Evolutionary conservation across 2,329 filamentous ascomycete genomes (phyloP).

Genomic region (Zymoseptoria tritici): DNA sequence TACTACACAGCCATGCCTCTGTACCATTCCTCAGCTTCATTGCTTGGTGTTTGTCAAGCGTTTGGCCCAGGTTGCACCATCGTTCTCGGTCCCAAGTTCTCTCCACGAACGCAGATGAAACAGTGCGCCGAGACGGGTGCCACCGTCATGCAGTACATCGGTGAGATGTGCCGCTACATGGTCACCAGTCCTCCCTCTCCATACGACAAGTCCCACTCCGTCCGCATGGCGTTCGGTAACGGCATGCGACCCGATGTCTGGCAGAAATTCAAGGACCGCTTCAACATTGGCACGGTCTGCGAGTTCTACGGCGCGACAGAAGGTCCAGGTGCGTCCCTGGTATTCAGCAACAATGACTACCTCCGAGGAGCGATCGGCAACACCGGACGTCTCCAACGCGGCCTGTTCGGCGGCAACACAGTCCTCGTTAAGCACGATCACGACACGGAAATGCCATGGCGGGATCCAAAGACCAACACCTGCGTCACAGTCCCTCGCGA

Average conservation of each 20-base stretch:
- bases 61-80: slow-evolving; percentile 53
- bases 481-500: slow-evolving; percentile 54
- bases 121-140: slow-evolving; percentile 64
- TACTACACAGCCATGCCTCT: slow-evolving; percentile 86
- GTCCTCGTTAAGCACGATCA: slow-evolving; percentile 64
- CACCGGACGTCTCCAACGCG: slow-evolving; percentile 54
- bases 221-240: slow-evolving; percentile 76
- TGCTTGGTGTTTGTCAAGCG: slow-evolving; percentile 60
- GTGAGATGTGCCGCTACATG: slow-evolving; percentile 78
- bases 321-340: slow-evolving; percentile 62
- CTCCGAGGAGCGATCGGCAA: slow-evolving; percentile 71
- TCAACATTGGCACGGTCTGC: slow-evolving; percentile 29
- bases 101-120: slow-evolving; percentile 66
- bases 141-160: slow-evolving; percentile 78
- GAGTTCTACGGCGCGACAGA: slow-evolving; percentile 37
- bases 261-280: slow-evolving; percentile 74
- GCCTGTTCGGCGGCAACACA: slow-evolving; percentile 45
- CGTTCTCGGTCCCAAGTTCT: slow-evolving; percentile 70
- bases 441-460: slow-evolving; percentile 59
- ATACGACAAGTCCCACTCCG: slow-evolving; percentile 63
- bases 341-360: slow-evolving; percentile 65
- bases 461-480: slow-evolving; percentile 62
- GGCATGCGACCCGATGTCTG: slow-evolving; percentile 73
- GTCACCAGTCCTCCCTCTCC: slow-evolving; percentile 58
- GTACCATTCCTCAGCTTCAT: slow-evolving; percentile 71